Evolutionary conservation across 805 yeast species (phyloP), one percentile per base, ranked within the genome.

Genomic region (Metschnikowia anglica): DNA sequence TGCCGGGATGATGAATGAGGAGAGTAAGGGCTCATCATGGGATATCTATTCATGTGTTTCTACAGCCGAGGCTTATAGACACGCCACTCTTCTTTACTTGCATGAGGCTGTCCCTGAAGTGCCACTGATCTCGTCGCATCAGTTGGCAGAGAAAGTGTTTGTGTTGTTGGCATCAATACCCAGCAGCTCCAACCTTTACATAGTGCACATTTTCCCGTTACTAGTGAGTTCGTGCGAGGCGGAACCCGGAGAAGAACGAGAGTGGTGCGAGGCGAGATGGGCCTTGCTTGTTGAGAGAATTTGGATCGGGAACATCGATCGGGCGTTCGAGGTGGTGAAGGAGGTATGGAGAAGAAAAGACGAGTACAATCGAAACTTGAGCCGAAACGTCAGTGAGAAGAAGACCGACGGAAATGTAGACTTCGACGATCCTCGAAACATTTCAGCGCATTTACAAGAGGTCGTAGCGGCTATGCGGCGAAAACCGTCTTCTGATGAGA

Each of bases 71-170:
- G 83, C 87, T 0, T 83, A 82, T 58, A 56, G 85, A 29, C 79
- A 70, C 56, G 73, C 86, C 1, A 70, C 85, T 0, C 57, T 83
- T 28, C 54, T 82, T 16, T 81, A 79, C 53, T 60, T 83, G 23
- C 85, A 81, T 56, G 87, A 83, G 54, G 83, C 86, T 1, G 85
- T 83, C 3, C 88, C 88, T 0, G 85, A 82, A 49, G 71, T 81
- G 13, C 84, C 85, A 8, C 74, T 79, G 7, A 56, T 66, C 28
- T 60, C 78, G 7, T 74, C 83, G 1, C 79, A 73, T 43, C 76
- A 69, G 39, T 56, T 81, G 24, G 83, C 88, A 0, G 81, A 77
- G 51, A 79, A 79, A 50, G 76, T 82, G 3, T 63, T 82, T 52
- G 73, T 79, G 65, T 57, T 80, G 19, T 53, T 83, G 33, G 85